phyloP scores from a whole-genome alignment of 2,329 filamentous ascomycete genomes.

The Cucurbitaria berberidis region DNA sequence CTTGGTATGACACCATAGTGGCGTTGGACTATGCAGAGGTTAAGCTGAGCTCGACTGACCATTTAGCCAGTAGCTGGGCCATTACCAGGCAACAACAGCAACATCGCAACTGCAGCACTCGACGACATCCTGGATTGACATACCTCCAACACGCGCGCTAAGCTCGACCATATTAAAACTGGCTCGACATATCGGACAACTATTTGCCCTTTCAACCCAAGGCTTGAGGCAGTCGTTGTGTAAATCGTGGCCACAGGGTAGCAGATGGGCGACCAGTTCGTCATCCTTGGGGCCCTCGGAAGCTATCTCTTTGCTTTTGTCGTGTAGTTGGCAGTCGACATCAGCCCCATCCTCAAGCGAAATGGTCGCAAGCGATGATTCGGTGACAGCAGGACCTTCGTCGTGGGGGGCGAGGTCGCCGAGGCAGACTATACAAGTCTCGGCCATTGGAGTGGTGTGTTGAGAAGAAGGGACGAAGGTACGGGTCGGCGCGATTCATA shows the following conservation, averaged over 20 bases:
- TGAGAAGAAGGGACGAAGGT: constrained; percentile 25
- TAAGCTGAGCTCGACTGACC: constrained; percentile 39
- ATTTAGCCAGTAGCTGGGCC: constrained; percentile 33
- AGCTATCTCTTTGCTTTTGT: constrained; percentile 20
- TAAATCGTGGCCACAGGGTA: constrained; percentile 87
- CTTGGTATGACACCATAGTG: constrained; percentile 7
- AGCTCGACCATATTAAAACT: constrained; percentile 90
- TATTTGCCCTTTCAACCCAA: constrained; percentile 97
- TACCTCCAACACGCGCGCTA: constrained; percentile 79
- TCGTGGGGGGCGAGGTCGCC: constrained; percentile 68
- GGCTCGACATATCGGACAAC: constrained; percentile 94
- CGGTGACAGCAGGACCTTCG: constrained; percentile 49
- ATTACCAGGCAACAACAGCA: constrained; percentile 26
- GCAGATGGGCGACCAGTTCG: constrained; percentile 64
- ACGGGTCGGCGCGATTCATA: constrained; percentile 42
- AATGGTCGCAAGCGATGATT: constrained; percentile 30
- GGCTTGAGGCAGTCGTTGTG: constrained; percentile 92
- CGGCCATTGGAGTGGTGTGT: constrained; percentile 59
- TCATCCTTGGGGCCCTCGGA: constrained; percentile 51
- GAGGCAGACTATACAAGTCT: constrained; percentile 74
- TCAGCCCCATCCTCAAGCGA: constrained; percentile 37
- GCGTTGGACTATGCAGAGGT: constrained; percentile 16
- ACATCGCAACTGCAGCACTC: constrained; percentile 21
- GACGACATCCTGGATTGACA: constrained; percentile 30
- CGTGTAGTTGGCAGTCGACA: constrained; percentile 23